phyloP scores from a whole-genome alignment of 2,329 filamentous ascomycete genomes.

The Torrubiellomyces zombiae region DNA sequence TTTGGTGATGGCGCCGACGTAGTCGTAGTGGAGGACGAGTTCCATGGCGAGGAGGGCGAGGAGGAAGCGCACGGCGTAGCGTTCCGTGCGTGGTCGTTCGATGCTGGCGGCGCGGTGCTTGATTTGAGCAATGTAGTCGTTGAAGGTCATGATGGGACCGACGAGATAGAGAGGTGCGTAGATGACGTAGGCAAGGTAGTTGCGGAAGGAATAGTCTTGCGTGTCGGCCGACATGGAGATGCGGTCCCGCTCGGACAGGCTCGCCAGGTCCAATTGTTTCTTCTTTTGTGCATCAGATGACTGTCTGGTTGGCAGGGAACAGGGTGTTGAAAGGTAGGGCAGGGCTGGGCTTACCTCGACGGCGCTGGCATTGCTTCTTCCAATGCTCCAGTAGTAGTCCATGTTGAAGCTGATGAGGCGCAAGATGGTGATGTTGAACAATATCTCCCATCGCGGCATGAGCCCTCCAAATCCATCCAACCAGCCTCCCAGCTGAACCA shows the following conservation, averaged over 20 bases:
- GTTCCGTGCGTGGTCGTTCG: constrained; percentile 50
- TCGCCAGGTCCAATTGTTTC: constrained; percentile 81
- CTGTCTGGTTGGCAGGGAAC: constrained; percentile 2
- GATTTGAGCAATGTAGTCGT: constrained; percentile 84
- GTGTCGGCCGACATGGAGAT: constrained; percentile 57
- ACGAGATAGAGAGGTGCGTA: constrained; percentile 89
- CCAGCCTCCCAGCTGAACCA: constrained; percentile 48
- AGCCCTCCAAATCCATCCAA: constrained; percentile 70
- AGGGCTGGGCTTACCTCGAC: constrained; percentile 54
- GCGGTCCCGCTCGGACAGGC: constrained; percentile 78
- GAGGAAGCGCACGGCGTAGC: constrained; percentile 71
- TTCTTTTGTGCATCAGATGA: constrained; percentile 66
- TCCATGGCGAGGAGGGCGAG: constrained; percentile 79
- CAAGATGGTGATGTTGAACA: constrained; percentile 91
- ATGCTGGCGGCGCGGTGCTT: constrained; percentile 59
- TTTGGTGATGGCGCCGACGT: constrained; percentile 83
- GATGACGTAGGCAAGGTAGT: constrained; percentile 76
- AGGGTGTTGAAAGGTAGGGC: not conserved
- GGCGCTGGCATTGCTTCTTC: constrained; percentile 43
- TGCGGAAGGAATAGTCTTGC: constrained; percentile 60
- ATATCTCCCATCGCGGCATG: constrained; percentile 85
- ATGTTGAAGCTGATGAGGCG: constrained; percentile 92
- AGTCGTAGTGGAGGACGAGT: constrained; percentile 77
- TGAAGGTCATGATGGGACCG: constrained; percentile 91
- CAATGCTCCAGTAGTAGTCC: constrained; percentile 86